Evolutionary conservation across 352 stramenopile genomes (phyloP).

Genomic region (Globisporangium lucens): DNA sequence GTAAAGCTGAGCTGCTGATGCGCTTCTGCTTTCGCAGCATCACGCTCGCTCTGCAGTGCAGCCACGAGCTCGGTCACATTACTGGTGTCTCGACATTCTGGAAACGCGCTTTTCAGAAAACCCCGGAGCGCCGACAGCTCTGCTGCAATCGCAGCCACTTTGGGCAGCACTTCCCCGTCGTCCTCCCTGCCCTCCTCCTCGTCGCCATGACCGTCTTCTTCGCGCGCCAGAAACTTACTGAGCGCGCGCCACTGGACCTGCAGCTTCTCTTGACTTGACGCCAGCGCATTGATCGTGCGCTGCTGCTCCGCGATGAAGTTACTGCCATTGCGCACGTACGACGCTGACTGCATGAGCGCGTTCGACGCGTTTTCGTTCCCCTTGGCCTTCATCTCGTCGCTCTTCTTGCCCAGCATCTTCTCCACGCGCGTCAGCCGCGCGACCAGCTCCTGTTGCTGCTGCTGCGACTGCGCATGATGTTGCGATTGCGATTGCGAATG

Average conservation of each 20-base stretch:
- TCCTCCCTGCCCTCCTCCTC: conserved; percentile 8
- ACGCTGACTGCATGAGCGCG: conserved; percentile 53
- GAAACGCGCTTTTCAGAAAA: conserved; percentile 13
- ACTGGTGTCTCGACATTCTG: background rate
- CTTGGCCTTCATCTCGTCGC: conserved; percentile 72
- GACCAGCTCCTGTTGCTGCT: conserved; percentile 31
- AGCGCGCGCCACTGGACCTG: conserved; percentile 24
- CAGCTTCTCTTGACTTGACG: conserved; percentile 21
- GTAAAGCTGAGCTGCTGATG: conserved; percentile 5
- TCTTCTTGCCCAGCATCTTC: conserved; percentile 64
- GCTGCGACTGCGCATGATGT: background rate
- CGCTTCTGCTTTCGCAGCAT: background rate
- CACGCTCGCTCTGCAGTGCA: conserved; percentile 9
- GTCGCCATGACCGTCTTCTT: conserved; percentile 13
- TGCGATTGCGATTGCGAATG: conserved; percentile 5
- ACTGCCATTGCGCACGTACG: conserved; percentile 32
- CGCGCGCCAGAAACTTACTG: conserved; percentile 14
- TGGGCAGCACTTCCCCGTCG: conserved; percentile 4
- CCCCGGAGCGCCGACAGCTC: conserved; percentile 7
- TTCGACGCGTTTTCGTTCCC: conserved; percentile 52
- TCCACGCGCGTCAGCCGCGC: conserved; percentile 40
- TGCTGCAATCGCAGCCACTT: conserved; percentile 3
- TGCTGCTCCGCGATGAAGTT: conserved; percentile 44
- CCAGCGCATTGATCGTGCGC: conserved; percentile 41
- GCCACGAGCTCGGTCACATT: background rate